phyloP scores from a whole-genome alignment of 2,329 filamentous ascomycete species.

The Trichoderma sp. region DNA sequence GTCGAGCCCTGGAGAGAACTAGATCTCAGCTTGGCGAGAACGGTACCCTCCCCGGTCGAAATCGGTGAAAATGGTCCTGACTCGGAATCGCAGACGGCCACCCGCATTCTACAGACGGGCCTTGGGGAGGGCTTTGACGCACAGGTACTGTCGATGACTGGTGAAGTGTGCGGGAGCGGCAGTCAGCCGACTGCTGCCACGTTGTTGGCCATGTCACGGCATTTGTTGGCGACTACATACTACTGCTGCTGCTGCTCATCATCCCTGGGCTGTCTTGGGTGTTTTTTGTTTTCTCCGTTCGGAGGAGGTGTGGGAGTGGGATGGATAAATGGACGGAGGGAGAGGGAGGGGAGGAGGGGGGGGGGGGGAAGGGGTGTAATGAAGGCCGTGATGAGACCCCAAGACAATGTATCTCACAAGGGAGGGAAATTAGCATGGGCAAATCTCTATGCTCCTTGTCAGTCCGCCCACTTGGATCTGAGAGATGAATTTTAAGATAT shows the following conservation, averaged over 20 bases:
- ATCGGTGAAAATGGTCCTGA: background rate
- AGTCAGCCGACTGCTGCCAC: constrained; percentile 24
- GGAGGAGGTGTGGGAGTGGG: background rate
- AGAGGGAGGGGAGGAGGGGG: no score
- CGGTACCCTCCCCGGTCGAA: background rate
- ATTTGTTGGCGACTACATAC: constrained; percentile 14
- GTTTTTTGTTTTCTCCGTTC: background rate
- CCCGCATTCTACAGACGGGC: constrained; percentile 8
- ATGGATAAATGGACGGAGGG: no score
- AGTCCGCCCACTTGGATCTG: background rate
- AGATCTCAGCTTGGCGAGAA: background rate
- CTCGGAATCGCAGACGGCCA: background rate
- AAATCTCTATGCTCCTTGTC: background rate
- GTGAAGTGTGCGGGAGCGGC: constrained; percentile 9
- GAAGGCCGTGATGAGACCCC: no score
- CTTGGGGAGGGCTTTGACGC: background rate
- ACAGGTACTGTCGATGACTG: constrained; percentile 8
- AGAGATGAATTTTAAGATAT: background rate
- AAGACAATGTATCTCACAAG: background rate
- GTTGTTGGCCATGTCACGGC: constrained; percentile 21
- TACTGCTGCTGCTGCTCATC: background rate
- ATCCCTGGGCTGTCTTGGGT: constrained; percentile 2
- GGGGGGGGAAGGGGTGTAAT: no score
- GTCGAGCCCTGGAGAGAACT: background rate
- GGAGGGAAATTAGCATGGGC: background rate